Percentiles rank a stretch among this genome's conserved stretches.
phyloP scores from a whole-genome alignment of 2,329 filamentous ascomycete genomes.

The Ceratocystis colombiana region DNA sequence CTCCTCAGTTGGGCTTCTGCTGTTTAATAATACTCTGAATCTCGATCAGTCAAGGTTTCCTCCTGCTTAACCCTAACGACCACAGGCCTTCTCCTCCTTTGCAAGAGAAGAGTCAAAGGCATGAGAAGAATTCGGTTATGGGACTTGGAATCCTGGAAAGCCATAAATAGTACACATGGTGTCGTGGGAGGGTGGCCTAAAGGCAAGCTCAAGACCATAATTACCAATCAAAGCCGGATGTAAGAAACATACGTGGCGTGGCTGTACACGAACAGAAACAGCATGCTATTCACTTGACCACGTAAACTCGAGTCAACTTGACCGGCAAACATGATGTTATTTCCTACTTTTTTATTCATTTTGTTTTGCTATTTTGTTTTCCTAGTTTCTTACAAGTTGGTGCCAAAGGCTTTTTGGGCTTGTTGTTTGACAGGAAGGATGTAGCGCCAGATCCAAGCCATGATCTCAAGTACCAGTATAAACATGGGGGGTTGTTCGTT shows the following conservation, averaged over 20 bases:
- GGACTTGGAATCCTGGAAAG: not conserved
- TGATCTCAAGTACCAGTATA: too few relatives aligned
- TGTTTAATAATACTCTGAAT: not conserved
- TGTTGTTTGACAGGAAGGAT: constrained; percentile 7
- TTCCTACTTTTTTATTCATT: not conserved
- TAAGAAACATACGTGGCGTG: not conserved
- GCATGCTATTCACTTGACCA: not conserved
- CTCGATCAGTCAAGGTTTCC: not conserved
- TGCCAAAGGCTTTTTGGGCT: not conserved
- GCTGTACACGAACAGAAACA: constrained; percentile 1
- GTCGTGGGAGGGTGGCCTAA: not conserved
- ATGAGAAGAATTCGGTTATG: not conserved
- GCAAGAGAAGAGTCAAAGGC: not conserved
- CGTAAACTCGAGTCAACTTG: not conserved
- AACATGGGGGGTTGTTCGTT: not conserved
- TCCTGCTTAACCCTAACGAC: not conserved
- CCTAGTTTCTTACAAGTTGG: not conserved
- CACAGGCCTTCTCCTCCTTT: not conserved
- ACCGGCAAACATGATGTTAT: not conserved
- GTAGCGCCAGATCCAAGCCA: not conserved
- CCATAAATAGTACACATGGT: not conserved
- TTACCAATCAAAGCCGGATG: not conserved
- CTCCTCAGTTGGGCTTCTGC: not conserved
- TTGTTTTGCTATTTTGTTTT: not conserved
- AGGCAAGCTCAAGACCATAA: not conserved